phyloP scores from a whole-genome alignment of 345 rosid genomes.

The Diplotaxis tenuifolia region DNA sequence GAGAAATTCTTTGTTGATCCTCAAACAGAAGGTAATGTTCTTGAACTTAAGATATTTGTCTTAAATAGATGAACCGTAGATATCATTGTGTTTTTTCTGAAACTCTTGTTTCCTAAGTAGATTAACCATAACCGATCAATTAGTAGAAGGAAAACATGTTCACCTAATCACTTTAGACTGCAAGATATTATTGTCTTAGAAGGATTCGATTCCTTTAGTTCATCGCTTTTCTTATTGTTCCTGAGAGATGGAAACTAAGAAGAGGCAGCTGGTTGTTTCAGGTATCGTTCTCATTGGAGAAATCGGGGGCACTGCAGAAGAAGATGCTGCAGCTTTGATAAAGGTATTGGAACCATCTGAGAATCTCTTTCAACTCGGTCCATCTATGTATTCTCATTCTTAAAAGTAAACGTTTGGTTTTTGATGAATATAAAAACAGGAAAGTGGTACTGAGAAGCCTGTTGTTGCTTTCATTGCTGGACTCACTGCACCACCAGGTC shows the following conservation, averaged over 20 bases:
- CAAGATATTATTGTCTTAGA: neutral
- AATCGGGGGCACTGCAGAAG: conserved; percentile 98
- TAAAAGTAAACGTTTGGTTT: neutral
- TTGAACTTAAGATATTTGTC: neutral
- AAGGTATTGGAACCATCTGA: conserved; percentile 43
- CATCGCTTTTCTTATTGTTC: neutral
- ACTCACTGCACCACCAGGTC: conserved; percentile 97
- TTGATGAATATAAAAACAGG: conserved; percentile 57
- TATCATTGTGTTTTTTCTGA: too few species aligned
- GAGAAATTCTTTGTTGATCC: conserved; percentile 79
- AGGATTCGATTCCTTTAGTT: neutral
- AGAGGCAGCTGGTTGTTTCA: conserved; percentile 34
- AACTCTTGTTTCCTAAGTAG: neutral
- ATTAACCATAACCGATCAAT: neutral
- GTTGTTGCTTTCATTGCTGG: conserved; percentile 98
- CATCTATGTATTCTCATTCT: neutral
- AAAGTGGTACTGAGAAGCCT: conserved; percentile 92
- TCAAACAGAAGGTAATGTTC: conserved; percentile 83
- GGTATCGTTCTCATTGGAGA: conserved; percentile 95
- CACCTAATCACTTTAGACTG: too few species aligned
- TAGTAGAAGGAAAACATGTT: neutral
- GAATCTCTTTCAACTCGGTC: neutral
- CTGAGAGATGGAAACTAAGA: conserved; percentile 14
- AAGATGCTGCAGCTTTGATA: conserved; percentile 91
- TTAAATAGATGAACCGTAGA: neutral